A percentile compares a stretch with the other conserved stretches of the same genome.
Conservation (phyloP, 352 stramenopile genomes). For the Phytopythium helicoides region DNA sequence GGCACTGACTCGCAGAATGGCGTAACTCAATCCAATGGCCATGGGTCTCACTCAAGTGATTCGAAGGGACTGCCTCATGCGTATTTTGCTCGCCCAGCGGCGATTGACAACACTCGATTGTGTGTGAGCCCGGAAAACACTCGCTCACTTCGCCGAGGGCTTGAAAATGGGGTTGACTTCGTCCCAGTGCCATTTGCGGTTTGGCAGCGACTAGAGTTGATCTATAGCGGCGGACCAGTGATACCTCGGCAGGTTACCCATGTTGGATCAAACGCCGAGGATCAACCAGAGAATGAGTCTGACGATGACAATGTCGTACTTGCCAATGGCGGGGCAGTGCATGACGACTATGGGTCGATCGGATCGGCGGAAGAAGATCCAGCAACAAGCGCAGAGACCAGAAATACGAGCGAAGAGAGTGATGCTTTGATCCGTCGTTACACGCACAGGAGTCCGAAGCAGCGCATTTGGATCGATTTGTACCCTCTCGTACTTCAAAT, state of each 20-base stretch:
- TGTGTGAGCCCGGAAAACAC: conserved; percentile 32
- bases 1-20: neutral
- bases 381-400: conserved; percentile 7
- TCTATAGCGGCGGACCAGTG: conserved; percentile 56
- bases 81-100: conserved; percentile 25
- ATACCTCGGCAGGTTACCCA: conserved; percentile 48
- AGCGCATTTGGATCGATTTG: conserved; percentile 35
- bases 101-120: conserved; percentile 42
- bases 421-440: conserved; percentile 1
- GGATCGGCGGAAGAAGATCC: conserved; percentile 1
- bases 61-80: neutral
- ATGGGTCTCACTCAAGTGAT: neutral
- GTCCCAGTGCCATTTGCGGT: conserved; percentile 38
- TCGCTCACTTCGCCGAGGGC: conserved; percentile 27
- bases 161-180: conserved; percentile 38
- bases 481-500: conserved; percentile 58
- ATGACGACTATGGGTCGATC: neutral
- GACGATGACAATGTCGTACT: conserved; percentile 1
- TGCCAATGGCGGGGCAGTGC: neutral
- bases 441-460: neutral
- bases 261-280: conserved; percentile 11
- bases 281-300: conserved; percentile 15
- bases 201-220: conserved; percentile 49
- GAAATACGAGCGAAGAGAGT: conserved; percentile 8
- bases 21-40: neutral